Evolutionary conservation across 2,329 filamentous ascomycete species (phyloP).

Genomic region (Emmonsia crescens): DNA sequence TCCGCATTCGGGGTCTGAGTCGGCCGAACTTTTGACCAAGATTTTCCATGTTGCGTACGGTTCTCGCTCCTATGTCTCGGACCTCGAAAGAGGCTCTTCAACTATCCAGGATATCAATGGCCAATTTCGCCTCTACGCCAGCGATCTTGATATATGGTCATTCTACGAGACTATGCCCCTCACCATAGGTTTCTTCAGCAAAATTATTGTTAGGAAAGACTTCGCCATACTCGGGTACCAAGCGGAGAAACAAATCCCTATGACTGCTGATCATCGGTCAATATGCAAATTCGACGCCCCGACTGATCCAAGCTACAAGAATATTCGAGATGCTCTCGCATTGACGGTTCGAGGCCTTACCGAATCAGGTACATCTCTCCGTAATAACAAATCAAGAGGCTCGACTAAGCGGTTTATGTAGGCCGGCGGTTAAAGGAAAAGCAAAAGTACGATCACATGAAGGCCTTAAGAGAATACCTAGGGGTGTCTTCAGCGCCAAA

Average conservation of each 20-base stretch:
- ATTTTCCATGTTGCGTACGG: constrained; percentile 24
- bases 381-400: background rate
- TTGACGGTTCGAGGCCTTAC: constrained; percentile 3
- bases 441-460: constrained; percentile 4
- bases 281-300: constrained; percentile 33
- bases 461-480: constrained; percentile 10
- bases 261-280: constrained; percentile 34
- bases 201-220: constrained; percentile 31
- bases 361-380: background rate
- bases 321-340: constrained; percentile 14
- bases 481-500: constrained; percentile 11
- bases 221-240: constrained; percentile 36
- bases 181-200: constrained; percentile 14
- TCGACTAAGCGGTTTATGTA: background rate
- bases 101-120: constrained; percentile 35
- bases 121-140: constrained; percentile 32
- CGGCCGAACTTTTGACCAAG: constrained; percentile 13
- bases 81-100: constrained; percentile 29
- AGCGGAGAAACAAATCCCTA: constrained; percentile 27
- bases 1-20: constrained; percentile 16
- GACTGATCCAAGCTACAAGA: constrained; percentile 29
- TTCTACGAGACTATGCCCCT: constrained; percentile 37
- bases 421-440: constrained; percentile 9
- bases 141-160: constrained; percentile 30
- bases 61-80: constrained; percentile 29